Conservation (phyloP, 2,329 filamentous ascomycete species). For the Fonsecaea nubica region DNA sequence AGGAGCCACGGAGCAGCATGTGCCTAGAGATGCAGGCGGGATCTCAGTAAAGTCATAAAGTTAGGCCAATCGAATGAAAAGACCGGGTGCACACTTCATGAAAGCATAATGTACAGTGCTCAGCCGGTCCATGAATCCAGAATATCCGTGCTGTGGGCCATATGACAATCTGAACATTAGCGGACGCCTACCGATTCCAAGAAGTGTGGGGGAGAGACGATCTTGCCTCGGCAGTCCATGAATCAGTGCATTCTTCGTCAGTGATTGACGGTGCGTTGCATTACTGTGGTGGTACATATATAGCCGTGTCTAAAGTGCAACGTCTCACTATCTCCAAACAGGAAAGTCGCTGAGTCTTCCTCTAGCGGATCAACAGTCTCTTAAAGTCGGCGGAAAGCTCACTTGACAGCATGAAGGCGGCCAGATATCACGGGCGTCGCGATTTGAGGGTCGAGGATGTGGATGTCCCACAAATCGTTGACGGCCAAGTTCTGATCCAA, state of each 20-base stretch:
- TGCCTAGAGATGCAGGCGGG: neutral
- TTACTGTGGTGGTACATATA: neutral
- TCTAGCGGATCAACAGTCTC: neutral
- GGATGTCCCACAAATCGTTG: slow-evolving; percentile 47
- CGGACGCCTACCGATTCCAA: neutral
- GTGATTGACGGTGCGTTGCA: neutral
- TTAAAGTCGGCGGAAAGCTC: neutral
- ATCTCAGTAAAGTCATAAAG: neutral
- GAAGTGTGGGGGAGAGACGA: slow-evolving; percentile 9
- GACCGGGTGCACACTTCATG: neutral
- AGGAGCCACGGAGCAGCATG: neutral
- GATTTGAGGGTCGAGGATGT: slow-evolving; percentile 53
- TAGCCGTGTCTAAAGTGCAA: neutral
- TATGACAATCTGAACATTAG: neutral
- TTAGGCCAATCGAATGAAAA: neutral
- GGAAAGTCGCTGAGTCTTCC: neutral
- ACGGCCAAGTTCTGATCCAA: slow-evolving; percentile 50
- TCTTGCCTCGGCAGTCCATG: slow-evolving; percentile 7
- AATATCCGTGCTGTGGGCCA: neutral
- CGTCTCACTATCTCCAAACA: neutral
- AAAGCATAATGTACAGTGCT: neutral
- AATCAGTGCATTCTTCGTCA: slow-evolving; percentile 1
- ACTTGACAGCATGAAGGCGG: slow-evolving; percentile 48
- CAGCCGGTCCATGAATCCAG: neutral
- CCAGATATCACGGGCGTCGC: slow-evolving; percentile 53